Evolutionary conservation across 139 green algal species (phyloP), one percentile per base, ranked within the genome.

Genomic region (Micractinium sp.): DNA sequence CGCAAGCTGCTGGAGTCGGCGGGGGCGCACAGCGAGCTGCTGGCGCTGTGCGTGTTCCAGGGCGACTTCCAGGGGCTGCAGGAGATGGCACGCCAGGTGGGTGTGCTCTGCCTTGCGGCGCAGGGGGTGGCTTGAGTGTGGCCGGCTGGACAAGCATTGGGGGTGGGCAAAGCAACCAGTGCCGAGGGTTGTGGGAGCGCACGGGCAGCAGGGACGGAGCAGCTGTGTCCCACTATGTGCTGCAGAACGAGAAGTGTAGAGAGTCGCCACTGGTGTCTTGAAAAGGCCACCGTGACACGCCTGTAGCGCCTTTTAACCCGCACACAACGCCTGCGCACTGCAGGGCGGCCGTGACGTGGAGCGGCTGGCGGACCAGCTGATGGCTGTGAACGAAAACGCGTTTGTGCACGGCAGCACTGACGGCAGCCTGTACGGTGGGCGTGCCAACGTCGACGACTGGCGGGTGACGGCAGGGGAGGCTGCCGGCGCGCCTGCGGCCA

Each of bases 11-110:
- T 92, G 81, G 73, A 93, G 41, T 89, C 85, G 3, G 93, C 93
- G n/a, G 91, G 91, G 31, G 91, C 91, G 35, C 94, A 93, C 89
- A 67, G 69, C 36, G 93, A 95, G 73, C 82, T 95, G 66, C 88
- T 95, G 61, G 60, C 92, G 41, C 89, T 95, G n/a, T 93, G 87
- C 35, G 89, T 94, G 2, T 93, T 95, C 60, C 92, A 95, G 85
- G 93, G 87, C 1, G 93, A 95, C 89, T 95, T 95, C 36, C 47
- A 35, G 36, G 87, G 85, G 9, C 71, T 95, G 83, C 89, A 92
- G 63, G 25, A 38, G 41, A 88, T 89, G 38, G 69, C 61, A 27
- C 67, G 79, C 80, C 27, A 85, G 89, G 86, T 86, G 82, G 20
- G 88, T 29, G 23, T 33, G 67, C 67, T 18, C 9, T 75, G 67